Percentiles rank a stretch among this genome's conserved stretches.
Evolutionary conservation across 2,329 filamentous ascomycete genomes (phyloP).

Genomic region (Cladosporium velox): DNA sequence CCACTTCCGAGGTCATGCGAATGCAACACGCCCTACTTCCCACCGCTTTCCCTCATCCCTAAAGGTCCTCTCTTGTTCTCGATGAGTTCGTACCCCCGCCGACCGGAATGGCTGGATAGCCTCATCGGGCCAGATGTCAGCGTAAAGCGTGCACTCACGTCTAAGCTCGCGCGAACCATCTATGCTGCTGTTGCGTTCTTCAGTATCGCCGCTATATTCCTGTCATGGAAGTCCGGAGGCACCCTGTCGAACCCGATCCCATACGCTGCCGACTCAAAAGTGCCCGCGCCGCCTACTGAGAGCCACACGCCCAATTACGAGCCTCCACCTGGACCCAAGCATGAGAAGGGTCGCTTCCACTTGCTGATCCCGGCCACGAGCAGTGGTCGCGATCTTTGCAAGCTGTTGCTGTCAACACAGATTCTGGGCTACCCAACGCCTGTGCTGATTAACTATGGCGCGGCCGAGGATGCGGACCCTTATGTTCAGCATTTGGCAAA

Average conservation of each 20-base stretch:
- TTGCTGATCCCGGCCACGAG: slow-evolving; percentile 55
- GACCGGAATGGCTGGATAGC: slow-evolving; percentile 17
- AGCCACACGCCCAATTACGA: slow-evolving; percentile 2
- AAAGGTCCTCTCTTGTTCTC: background rate
- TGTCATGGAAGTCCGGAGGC: slow-evolving; percentile 16
- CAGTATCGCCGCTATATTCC: slow-evolving; percentile 12
- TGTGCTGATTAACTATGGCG: slow-evolving; percentile 52
- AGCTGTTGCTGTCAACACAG: slow-evolving; percentile 58
- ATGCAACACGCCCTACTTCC: background rate
- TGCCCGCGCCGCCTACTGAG: background rate
- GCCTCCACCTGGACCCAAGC: slow-evolving; percentile 15
- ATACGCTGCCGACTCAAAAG: slow-evolving; percentile 5
- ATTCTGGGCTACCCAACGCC: slow-evolving; percentile 62
- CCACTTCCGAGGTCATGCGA: slow-evolving; percentile 12
- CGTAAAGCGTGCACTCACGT: slow-evolving; percentile 13
- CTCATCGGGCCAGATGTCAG: slow-evolving; percentile 18
- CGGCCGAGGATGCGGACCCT: slow-evolving; percentile 35
- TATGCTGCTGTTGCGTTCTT: slow-evolving; percentile 13
- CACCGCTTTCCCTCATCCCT: background rate
- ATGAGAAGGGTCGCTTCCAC: slow-evolving; percentile 47
- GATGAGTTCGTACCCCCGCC: slow-evolving; percentile 11
- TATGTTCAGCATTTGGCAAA: slow-evolving; percentile 49
- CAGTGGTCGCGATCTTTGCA: slow-evolving; percentile 57
- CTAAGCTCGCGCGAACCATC: slow-evolving; percentile 15
- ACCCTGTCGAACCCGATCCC: slow-evolving; percentile 15